These are phyloP conservation scores for Heliamphora pulchella DNA, from an alignment of 179 eudicot species.

Conservation along the genomic window DNA sequence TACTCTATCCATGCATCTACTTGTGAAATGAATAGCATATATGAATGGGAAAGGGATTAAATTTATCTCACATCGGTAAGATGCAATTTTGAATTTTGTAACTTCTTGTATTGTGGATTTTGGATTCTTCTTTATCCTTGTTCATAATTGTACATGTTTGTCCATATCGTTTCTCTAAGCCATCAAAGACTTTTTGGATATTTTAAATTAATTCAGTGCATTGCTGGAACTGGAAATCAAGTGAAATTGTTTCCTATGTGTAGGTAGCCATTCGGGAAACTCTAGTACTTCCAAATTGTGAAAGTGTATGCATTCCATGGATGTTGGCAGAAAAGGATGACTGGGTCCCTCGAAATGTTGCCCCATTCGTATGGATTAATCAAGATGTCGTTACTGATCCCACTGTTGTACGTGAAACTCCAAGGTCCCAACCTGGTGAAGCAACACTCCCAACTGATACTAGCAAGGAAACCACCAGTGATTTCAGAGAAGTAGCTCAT, in stretches of 20 bases:
- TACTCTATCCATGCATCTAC: too few relatives aligned
- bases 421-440: slow-evolving; percentile 23
- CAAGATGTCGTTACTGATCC: slow-evolving; percentile 39
- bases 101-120: too few relatives aligned
- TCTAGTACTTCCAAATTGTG: slow-evolving; percentile 77
- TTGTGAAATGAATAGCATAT: too few relatives aligned
- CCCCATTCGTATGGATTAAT: slow-evolving; percentile 67
- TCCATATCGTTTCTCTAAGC: too few relatives aligned
- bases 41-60: too few relatives aligned
- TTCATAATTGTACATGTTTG: too few relatives aligned
- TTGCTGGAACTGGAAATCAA: background rate
- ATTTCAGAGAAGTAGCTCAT: slow-evolving; percentile 26
- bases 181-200: background rate
- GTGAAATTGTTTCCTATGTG: slow-evolving; percentile 14
- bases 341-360: slow-evolving; percentile 64
- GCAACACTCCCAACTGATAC: slow-evolving; percentile 14
- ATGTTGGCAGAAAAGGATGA: slow-evolving; percentile 95
- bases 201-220: background rate
- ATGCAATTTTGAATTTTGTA: too few relatives aligned
- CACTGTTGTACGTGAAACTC: slow-evolving; percentile 24
- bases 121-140: too few relatives aligned
- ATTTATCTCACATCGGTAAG: too few relatives aligned
- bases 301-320: slow-evolving; percentile 61
- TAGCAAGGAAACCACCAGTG: background rate
- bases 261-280: slow-evolving; percentile 80